Base-by-base conservation (phyloP, 768 basidiomycete genomes). In the Roridomyces roridus region DNA sequence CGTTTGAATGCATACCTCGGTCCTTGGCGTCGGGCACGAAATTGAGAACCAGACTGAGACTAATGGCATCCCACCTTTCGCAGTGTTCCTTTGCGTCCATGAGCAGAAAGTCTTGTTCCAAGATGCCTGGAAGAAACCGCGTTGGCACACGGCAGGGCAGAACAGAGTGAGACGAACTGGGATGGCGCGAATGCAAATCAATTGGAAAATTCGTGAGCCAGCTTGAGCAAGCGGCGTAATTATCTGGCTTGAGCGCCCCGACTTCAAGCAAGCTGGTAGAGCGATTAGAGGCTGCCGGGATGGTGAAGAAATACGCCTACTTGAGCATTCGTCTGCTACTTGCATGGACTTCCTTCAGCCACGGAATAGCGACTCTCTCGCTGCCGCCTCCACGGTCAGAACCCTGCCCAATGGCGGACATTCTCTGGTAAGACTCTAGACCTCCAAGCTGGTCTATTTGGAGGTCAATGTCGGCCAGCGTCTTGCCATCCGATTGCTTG, bases 11-110 rank as follows among this genome's bases (percentile, higher is more conserved):
- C 74, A 48, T 55, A 92, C 94, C 94, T 85, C 95, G 77, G 50
- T 92, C 87, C 44, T 74, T 74, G 0, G 90, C 77, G 24, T 85
- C 80, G 21, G 91, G 87, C 1, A 94, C 91, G 66, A 96, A 97
- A 67, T 97, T 97, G 4, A 97, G 72, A 5, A 97, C 95, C 31
- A 97, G 74, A 65, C 93, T 94, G 23, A 96, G 83, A 69, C 92
- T 93, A 54, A 96, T 81, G 18, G 87, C 67, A 62, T 93, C 88
- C 89, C 93, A 97, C 62, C 76, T 77, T 57, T 73, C 79, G 10
- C 67, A 67, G 65, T 89, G 74, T 60, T 80, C 74, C 17, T 64
- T 67, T 47, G 70, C 63, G 46, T 88, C 83, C 70, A 94, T 75
- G 6, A 80, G 67, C 40, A 96, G 70, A 65, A 96, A 96, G 68